Conservation (phyloP, 352 stramenopile genomes). For the Globisporangium spiculum region DNA sequence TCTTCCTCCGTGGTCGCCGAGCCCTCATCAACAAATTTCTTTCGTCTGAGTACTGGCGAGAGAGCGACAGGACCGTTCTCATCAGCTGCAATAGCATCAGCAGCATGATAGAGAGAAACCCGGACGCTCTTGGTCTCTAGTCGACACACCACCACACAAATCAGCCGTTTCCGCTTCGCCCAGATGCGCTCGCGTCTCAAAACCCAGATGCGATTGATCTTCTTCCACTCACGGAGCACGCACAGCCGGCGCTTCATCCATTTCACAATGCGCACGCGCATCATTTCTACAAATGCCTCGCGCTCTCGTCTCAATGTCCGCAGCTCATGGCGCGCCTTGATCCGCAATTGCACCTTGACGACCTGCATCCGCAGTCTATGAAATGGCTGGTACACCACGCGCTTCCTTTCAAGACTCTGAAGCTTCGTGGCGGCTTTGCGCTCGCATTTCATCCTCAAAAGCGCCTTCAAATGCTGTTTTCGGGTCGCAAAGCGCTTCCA, state of each 20-base stretch:
- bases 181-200: slow-evolving; percentile 41
- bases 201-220: slow-evolving; percentile 38
- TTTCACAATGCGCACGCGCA: slow-evolving; percentile 38
- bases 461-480: slow-evolving; percentile 13
- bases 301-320: slow-evolving; percentile 32
- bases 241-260: slow-evolving; percentile 51
- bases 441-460: slow-evolving; percentile 36
- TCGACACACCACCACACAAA: slow-evolving; percentile 26
- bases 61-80: not conserved
- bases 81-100: not conserved
- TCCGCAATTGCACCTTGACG: slow-evolving; percentile 21
- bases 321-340: slow-evolving; percentile 38
- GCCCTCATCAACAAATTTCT: not conserved
- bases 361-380: slow-evolving; percentile 5
- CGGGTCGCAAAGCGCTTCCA: slow-evolving; percentile 32
- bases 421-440: slow-evolving; percentile 40
- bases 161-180: slow-evolving; percentile 34
- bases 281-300: slow-evolving; percentile 33
- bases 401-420: slow-evolving; percentile 40
- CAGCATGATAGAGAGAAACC: slow-evolving; percentile 40
- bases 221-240: slow-evolving; percentile 46
- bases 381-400: slow-evolving; percentile 23
- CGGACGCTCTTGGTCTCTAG: slow-evolving; percentile 31
- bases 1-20: not conserved
- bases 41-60: not conserved